These are phyloP conservation scores for Aspergillus leporis DNA, from an alignment of 495 filamentous ascomycete genomes.

Conservation along the genomic window DNA sequence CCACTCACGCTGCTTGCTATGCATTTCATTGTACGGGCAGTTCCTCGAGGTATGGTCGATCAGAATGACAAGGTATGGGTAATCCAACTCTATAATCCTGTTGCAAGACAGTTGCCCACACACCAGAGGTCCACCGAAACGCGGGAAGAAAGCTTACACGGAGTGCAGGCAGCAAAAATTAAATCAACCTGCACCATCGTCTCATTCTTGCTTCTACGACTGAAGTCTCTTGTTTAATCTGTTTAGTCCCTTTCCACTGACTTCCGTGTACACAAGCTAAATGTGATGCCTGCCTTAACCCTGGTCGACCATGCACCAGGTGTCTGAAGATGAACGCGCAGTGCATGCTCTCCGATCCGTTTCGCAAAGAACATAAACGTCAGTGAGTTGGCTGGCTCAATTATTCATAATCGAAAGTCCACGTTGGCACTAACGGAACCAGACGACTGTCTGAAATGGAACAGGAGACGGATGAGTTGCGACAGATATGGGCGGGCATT, in stretches of 20 bases:
- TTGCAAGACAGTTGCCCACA: not conserved
- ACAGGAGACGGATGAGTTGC: constrained; percentile 40
- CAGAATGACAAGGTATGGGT: not conserved
- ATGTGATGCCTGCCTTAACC: constrained; percentile 43
- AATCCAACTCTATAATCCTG: not conserved
- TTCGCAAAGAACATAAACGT: constrained; percentile 47
- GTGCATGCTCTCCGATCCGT: constrained; percentile 44
- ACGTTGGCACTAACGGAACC: not conserved
- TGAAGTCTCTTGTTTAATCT: no score
- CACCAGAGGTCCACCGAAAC: constrained; percentile 30
- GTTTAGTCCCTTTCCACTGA: constrained; percentile 4
- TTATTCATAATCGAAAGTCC: not conserved
- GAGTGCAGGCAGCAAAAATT: constrained; percentile 51
- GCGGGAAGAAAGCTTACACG: constrained; percentile 46
- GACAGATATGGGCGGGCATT: constrained; percentile 30
- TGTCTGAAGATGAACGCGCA: constrained; percentile 38
- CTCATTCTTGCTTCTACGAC: not conserved
- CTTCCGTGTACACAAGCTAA: constrained; percentile 27
- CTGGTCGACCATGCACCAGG: constrained; percentile 36
- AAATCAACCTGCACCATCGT: not conserved
- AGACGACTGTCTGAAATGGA: constrained; percentile 41
- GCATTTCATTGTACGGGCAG: not conserved
- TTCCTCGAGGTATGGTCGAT: not conserved
- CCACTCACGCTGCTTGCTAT: not conserved
- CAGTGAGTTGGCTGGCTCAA: constrained; percentile 26